These are phyloP conservation scores for Suillus weaverae DNA, from an alignment of 768 basidiomycete genomes.

Conservation along the genomic window DNA sequence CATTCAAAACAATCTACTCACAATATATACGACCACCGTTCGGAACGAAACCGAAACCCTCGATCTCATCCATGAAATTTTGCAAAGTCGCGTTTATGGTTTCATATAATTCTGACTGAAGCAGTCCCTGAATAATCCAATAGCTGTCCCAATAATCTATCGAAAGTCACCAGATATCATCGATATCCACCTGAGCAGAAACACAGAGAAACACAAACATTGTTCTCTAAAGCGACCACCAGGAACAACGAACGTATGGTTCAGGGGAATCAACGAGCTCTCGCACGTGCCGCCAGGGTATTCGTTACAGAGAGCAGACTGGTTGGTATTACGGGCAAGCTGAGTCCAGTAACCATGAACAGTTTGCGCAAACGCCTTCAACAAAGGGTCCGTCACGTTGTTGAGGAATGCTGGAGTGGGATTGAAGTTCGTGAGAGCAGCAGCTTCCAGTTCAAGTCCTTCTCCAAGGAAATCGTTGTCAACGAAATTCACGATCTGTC, in stretches of 20 bases:
- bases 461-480: conserved; percentile 79
- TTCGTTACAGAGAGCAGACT: conserved; percentile 60
- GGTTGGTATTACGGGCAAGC: conserved; percentile 75
- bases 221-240: conserved; percentile 85
- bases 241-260: conserved; percentile 89
- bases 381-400: conserved; percentile 67
- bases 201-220: conserved; percentile 49
- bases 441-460: conserved; percentile 75
- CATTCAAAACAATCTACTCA: conserved; percentile 26
- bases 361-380: conserved; percentile 70
- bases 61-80: conserved; percentile 95
- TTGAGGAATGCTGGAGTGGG: conserved; percentile 63
- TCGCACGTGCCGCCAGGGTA: conserved; percentile 58
- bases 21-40: conserved; percentile 94
- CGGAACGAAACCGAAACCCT: conserved; percentile 84
- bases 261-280: conserved; percentile 85
- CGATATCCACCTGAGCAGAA: not conserved
- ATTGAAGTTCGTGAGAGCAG: conserved; percentile 62
- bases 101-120: conserved; percentile 72
- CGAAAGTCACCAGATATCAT: conserved; percentile 7
- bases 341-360: conserved; percentile 87
- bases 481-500: conserved; percentile 66
- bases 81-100: conserved; percentile 77
- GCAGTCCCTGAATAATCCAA: conserved; percentile 88
- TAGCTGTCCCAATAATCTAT: conserved; percentile 68